A percentile compares a stretch with the other conserved stretches of the same genome.
Evolutionary conservation across 2,329 filamentous ascomycete species (phyloP).

Genomic region (Aureobasidium sp.): DNA sequence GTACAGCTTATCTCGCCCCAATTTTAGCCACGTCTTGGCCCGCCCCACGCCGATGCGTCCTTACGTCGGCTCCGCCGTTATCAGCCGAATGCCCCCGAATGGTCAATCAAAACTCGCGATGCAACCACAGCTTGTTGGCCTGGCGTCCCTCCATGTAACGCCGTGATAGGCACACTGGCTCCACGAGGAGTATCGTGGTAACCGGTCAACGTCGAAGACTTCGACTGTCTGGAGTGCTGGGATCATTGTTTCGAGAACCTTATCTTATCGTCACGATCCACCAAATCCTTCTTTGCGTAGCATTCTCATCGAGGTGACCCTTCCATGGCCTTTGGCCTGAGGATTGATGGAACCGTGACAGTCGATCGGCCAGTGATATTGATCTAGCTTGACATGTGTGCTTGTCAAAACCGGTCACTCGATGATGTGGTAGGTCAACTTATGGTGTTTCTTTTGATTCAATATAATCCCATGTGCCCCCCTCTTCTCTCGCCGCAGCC

Average conservation of each 20-base stretch:
- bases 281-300: neutral
- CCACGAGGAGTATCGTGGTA: neutral
- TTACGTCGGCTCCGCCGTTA: neutral
- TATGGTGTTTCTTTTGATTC: neutral
- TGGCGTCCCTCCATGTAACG: neutral
- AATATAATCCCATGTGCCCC: neutral
- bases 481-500: neutral
- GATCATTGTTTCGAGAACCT: neutral
- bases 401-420: neutral
- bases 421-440: slow-evolving; percentile 1
- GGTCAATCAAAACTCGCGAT: slow-evolving; percentile 2
- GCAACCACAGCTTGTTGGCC: slow-evolving; percentile 3
- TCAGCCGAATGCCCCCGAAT: neutral
- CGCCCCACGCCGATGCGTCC: neutral
- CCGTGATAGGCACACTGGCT: neutral
- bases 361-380: neutral
- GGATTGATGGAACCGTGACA: slow-evolving; percentile 5
- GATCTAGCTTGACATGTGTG: neutral
- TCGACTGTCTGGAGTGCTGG: neutral
- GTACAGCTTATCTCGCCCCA: slow-evolving; percentile 6
- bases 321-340: neutral
- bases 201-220: neutral
- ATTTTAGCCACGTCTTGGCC: neutral
- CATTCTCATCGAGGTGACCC: neutral
- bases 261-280: neutral